Percentiles rank a stretch among this genome's conserved stretches.
phyloP scores from a whole-genome alignment of 2,329 filamentous ascomycete genomes.

The Pseudopithomyces maydicus region DNA sequence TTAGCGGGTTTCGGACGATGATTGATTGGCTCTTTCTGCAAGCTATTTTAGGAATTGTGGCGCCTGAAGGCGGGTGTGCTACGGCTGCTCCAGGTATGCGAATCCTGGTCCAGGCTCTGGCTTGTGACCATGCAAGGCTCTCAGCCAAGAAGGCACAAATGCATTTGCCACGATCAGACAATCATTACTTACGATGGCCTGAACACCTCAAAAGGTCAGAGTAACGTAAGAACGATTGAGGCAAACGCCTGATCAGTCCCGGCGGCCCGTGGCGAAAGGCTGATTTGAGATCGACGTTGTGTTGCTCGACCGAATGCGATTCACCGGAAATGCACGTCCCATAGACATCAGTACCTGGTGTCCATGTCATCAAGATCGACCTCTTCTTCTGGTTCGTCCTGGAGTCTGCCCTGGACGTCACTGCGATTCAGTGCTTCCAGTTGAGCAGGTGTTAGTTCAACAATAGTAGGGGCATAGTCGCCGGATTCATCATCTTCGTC shows the following conservation, averaged over 20 bases:
- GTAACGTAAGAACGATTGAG: background rate
- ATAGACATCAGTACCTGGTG: slow-evolving; percentile 38
- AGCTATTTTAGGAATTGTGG: slow-evolving; percentile 29
- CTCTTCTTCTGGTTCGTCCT: slow-evolving; percentile 46
- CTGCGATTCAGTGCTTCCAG: slow-evolving; percentile 41
- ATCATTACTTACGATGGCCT: background rate
- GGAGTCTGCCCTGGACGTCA: slow-evolving; percentile 25
- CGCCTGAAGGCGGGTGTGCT: slow-evolving; percentile 1
- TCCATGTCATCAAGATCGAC: slow-evolving; percentile 47
- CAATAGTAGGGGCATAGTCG: slow-evolving; percentile 67
- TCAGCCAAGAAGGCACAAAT: too few species aligned
- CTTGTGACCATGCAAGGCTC: too few species aligned
- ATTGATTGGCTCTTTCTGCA: slow-evolving; percentile 14
- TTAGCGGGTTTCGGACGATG: background rate
- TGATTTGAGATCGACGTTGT: slow-evolving; percentile 1
- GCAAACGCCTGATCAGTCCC: background rate
- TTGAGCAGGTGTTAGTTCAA: slow-evolving; percentile 57
- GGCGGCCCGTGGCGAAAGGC: background rate
- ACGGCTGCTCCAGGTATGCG: background rate
- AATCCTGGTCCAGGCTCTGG: background rate
- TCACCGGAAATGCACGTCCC: slow-evolving; percentile 28
- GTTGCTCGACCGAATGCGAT: slow-evolving; percentile 11
- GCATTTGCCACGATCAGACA: too few species aligned
- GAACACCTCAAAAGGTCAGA: too few species aligned
- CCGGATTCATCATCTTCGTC: slow-evolving; percentile 68